Conservation (phyloP, 495 filamentous ascomycete species). For the Aspergillus asperescens region DNA sequence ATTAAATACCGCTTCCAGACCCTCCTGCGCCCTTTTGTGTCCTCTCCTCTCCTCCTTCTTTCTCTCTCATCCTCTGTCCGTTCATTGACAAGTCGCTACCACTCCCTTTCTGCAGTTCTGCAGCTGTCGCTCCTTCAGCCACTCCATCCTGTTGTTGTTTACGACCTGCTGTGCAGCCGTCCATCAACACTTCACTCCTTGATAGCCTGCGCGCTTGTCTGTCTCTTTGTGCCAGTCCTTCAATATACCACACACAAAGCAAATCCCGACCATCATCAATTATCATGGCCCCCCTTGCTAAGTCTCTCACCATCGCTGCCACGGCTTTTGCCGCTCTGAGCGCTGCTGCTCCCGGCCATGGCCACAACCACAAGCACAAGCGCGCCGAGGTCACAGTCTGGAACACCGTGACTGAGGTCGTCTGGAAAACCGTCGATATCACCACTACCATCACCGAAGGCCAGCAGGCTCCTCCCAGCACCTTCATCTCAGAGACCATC, state of each 20-base stretch:
- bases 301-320: slow-evolving; percentile 40
- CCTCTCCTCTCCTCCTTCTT: slow-evolving; percentile 11
- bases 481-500: slow-evolving; percentile 9
- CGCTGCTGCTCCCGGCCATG: slow-evolving; percentile 29
- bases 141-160: slow-evolving; percentile 13
- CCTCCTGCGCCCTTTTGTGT: slow-evolving; percentile 1
- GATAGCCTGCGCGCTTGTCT: slow-evolving; percentile 11
- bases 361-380: slow-evolving; percentile 28
- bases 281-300: slow-evolving; percentile 40
- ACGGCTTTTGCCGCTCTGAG: slow-evolving; percentile 35
- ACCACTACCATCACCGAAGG: slow-evolving; percentile 34
- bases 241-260: slow-evolving; percentile 9
- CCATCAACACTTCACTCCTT: slow-evolving; percentile 17
- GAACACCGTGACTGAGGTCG: slow-evolving; percentile 23
- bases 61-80: slow-evolving; percentile 6
- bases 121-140: slow-evolving; percentile 18
- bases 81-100: slow-evolving; percentile 13
- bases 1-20: slow-evolving; percentile 19
- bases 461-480: slow-evolving; percentile 10
- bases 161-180: slow-evolving; percentile 38
- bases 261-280: slow-evolving; percentile 12
- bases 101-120: slow-evolving; percentile 12
- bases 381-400: slow-evolving; percentile 33
- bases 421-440: slow-evolving; percentile 40
- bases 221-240: slow-evolving; percentile 1